phyloP scores from a whole-genome alignment of 768 basidiomycete genomes.

The Leccinum rimulosum region DNA sequence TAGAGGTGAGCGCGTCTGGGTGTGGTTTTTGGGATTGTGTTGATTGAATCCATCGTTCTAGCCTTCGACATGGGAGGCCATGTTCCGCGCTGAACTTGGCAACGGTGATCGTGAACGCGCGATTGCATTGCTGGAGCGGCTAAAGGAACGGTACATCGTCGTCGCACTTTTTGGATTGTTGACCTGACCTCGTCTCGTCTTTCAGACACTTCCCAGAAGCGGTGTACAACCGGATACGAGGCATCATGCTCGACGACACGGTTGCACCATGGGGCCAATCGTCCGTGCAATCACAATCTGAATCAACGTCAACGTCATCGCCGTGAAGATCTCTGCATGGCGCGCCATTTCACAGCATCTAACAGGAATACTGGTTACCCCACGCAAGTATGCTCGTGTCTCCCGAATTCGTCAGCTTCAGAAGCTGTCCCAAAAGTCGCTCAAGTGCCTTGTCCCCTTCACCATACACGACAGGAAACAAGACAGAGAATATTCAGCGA shows the following conservation, averaged over 20 bases:
- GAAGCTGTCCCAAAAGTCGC: too few relatives aligned
- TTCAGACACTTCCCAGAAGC: slow-evolving; percentile 72
- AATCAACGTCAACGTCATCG: background rate
- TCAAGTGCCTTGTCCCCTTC: too few relatives aligned
- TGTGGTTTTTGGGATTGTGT: background rate
- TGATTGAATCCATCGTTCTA: slow-evolving; percentile 25
- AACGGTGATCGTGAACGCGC: slow-evolving; percentile 73
- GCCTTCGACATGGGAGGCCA: slow-evolving; percentile 94
- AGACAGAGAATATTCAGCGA: too few relatives aligned
- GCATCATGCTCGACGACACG: slow-evolving; percentile 74
- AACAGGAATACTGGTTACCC: background rate
- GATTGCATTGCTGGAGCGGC: slow-evolving; percentile 60
- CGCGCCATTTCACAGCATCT: background rate
- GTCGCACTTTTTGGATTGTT: too few relatives aligned
- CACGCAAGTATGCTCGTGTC: too few relatives aligned
- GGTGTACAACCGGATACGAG: slow-evolving; percentile 76
- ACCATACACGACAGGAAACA: too few relatives aligned
- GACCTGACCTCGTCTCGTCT: slow-evolving; percentile 6
- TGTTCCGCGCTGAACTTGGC: slow-evolving; percentile 89
- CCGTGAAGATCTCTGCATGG: background rate
- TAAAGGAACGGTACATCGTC: slow-evolving; percentile 60
- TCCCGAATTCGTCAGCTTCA: too few relatives aligned
- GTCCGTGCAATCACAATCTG: slow-evolving; percentile 13
- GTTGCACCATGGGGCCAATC: slow-evolving; percentile 42
- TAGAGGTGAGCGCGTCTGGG: slow-evolving; percentile 23